Conservation (phyloP, 2,329 filamentous ascomycete genomes). For the Colletotrichum somersetense region DNA sequence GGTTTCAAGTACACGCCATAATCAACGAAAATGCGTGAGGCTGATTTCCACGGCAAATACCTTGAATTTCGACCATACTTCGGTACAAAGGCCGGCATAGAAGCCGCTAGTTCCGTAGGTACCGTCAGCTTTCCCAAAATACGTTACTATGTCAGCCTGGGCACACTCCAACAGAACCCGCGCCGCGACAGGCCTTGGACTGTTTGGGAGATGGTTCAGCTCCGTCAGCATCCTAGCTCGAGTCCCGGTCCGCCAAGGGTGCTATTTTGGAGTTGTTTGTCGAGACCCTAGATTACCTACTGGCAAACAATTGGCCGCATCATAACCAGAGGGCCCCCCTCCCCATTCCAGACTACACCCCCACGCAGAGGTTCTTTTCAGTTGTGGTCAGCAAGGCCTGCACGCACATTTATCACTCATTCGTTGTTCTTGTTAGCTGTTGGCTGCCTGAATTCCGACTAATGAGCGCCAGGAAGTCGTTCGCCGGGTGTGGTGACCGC, state of each 20-base stretch:
- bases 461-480: background rate
- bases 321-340: too few species aligned
- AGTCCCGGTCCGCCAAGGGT: background rate
- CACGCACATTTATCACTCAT: background rate
- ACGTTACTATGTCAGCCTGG: background rate
- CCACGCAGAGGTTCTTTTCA: too few species aligned
- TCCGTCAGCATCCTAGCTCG: background rate
- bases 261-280: background rate
- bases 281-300: background rate
- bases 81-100: background rate
- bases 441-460: background rate
- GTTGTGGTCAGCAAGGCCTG: background rate
- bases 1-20: background rate
- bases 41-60: background rate
- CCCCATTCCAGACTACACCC: too few species aligned
- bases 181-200: background rate
- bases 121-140: background rate
- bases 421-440: background rate
- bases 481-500: slow-evolving; percentile 1
- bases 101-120: background rate
- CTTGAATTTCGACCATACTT: background rate
- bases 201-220: background rate
- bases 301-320: background rate
- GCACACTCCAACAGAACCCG: background rate
- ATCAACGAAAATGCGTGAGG: background rate